These are phyloP conservation scores for Daldinia caldariorum DNA, from an alignment of 495 filamentous ascomycete genomes.

Conservation along the genomic window DNA sequence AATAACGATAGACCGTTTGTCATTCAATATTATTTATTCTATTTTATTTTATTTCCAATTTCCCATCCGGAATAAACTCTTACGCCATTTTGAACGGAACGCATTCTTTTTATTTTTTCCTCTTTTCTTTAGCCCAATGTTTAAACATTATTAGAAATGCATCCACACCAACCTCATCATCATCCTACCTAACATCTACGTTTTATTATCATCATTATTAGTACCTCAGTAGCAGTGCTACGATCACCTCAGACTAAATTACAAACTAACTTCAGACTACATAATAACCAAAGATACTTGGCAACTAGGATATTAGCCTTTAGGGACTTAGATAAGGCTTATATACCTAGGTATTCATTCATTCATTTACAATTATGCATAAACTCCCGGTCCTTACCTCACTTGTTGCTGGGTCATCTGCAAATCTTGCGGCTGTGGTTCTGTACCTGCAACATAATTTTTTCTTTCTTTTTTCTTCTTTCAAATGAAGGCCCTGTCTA, in stretches of 20 bases:
- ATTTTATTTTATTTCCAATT: not conserved
- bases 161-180: not conserved
- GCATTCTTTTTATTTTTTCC: not conserved
- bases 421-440: conserved; percentile 44
- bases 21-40: not conserved
- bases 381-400: conserved; percentile 38
- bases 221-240: not conserved
- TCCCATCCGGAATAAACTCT: not conserved
- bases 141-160: not conserved
- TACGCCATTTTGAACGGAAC: not conserved
- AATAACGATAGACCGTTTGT: conserved; percentile 7
- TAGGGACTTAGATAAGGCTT: not conserved
- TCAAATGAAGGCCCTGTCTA: conserved; percentile 45
- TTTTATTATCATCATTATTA: not conserved
- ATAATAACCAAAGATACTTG: not conserved
- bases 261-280: not conserved
- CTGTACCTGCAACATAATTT: conserved; percentile 39
- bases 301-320: not conserved
- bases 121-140: not conserved
- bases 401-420: conserved; percentile 42
- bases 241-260: not conserved
- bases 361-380: conserved; percentile 34
- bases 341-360: conserved; percentile 6
- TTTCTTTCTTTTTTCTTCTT: conserved; percentile 28
- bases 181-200: not conserved